Conservation (phyloP, 2,329 filamentous ascomycete genomes). For the Sordariomycetes sp. region DNA sequence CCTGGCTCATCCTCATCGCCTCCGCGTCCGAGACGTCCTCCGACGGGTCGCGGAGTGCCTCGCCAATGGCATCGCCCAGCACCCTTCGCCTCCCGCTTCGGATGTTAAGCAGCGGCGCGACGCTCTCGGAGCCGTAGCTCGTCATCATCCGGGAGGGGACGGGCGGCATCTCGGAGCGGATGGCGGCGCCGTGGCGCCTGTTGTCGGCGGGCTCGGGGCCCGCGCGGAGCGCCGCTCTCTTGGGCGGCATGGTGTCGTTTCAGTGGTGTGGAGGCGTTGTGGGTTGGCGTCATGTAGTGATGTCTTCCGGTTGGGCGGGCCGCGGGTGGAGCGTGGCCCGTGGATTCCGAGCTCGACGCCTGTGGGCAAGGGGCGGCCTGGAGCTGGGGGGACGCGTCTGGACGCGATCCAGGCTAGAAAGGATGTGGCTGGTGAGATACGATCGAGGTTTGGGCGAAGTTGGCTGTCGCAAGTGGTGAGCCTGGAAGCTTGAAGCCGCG, state of each 20-base stretch:
- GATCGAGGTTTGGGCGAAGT: not conserved
- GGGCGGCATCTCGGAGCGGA: constrained; percentile 10
- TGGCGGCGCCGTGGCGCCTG: constrained; percentile 6
- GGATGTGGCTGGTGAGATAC: not conserved
- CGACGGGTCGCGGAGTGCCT: constrained; percentile 8
- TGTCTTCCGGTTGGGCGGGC: not conserved
- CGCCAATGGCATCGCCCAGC: constrained; percentile 9
- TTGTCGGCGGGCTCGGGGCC: constrained; percentile 1
- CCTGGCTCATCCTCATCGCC: not conserved
- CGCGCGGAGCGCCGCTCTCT: not conserved
- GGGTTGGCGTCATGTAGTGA: not conserved
- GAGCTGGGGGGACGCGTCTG: not conserved
- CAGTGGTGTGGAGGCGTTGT: not conserved
- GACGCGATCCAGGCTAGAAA: not conserved
- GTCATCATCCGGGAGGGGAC: constrained; percentile 10
- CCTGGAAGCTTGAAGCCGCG: not conserved
- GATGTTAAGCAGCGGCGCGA: constrained; percentile 10
- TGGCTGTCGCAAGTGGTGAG: not conserved
- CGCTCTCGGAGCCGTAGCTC: constrained; percentile 11
- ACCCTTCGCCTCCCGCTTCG: constrained; percentile 9
- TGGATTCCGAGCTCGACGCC: not conserved
- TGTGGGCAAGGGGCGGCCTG: too few species aligned
- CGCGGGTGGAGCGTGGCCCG: not conserved
- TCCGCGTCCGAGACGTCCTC: constrained; percentile 4
- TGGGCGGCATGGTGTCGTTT: not conserved